phyloP scores from a whole-genome alignment of 495 filamentous ascomycete genomes.

The Penicillium flavigenum region DNA sequence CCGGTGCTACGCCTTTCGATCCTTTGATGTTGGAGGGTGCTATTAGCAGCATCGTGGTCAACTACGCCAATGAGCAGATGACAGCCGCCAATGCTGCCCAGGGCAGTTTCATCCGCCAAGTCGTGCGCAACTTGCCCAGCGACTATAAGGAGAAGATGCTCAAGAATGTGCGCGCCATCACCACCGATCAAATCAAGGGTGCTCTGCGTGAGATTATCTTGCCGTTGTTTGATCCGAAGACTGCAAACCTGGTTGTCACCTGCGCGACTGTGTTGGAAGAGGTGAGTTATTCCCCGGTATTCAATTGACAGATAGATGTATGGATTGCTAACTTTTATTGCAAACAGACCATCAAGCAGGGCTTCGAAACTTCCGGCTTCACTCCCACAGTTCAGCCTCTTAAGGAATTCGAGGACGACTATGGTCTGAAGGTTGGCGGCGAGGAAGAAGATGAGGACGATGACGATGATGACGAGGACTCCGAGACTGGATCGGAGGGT shows the following conservation, averaged over 20 bases:
- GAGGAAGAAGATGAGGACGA: conserved; percentile 67
- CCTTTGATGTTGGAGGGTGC: conserved; percentile 83
- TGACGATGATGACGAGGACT: conserved; percentile 49
- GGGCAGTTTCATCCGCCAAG: conserved; percentile 77
- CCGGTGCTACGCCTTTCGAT: conserved; percentile 65
- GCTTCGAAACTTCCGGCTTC: conserved; percentile 73
- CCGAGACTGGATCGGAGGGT: conserved; percentile 47
- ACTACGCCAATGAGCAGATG: conserved; percentile 80
- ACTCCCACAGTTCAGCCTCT: conserved; percentile 71
- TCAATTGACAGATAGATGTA: background rate
- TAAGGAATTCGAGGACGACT: conserved; percentile 84
- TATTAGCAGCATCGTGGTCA: conserved; percentile 81
- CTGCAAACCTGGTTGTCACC: conserved; percentile 82
- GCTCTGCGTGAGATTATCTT: conserved; percentile 74
- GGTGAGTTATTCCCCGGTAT: conserved; percentile 49
- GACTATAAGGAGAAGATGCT: conserved; percentile 78
- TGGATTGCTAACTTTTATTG: conserved; percentile 8
- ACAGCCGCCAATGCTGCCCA: conserved; percentile 78
- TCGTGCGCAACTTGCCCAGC: conserved; percentile 70
- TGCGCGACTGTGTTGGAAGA: conserved; percentile 82
- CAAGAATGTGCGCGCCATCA: conserved; percentile 71
- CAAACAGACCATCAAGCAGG: conserved; percentile 63
- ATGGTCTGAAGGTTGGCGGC: conserved; percentile 75
- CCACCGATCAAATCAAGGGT: conserved; percentile 70
- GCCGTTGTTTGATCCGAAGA: conserved; percentile 73